phyloP scores from a whole-genome alignment of 2,329 filamentous ascomycete species.

The Ophiobolus disseminans region DNA sequence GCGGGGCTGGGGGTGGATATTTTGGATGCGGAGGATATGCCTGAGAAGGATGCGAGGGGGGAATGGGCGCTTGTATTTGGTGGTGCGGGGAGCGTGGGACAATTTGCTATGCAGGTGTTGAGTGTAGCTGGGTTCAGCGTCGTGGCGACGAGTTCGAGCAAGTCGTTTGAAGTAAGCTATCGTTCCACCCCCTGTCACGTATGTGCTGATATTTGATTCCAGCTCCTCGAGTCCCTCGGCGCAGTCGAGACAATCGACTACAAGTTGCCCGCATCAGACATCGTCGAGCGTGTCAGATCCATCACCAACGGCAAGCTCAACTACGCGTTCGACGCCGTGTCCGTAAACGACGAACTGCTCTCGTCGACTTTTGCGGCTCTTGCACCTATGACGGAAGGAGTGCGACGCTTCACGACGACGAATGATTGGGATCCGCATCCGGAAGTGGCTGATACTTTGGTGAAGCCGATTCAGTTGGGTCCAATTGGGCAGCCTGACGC shows the following conservation, averaged over 20 bases:
- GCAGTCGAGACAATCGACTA: conserved; percentile 41
- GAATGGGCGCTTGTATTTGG: conserved; percentile 47
- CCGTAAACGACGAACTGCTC: conserved; percentile 35
- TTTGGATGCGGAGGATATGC: conserved; percentile 19
- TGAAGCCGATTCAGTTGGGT: conserved; percentile 16
- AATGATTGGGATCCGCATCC: conserved; percentile 22
- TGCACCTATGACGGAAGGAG: conserved; percentile 28
- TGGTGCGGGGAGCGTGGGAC: conserved; percentile 43
- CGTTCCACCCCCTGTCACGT: not conserved
- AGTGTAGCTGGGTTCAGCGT: conserved; percentile 41
- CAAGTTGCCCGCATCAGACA: conserved; percentile 32
- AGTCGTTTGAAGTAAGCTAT: conserved; percentile 28
- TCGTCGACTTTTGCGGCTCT: conserved; percentile 24
- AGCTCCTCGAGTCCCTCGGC: conserved; percentile 38
- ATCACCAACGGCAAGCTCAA: conserved; percentile 35
- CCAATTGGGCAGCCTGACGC: conserved; percentile 26
- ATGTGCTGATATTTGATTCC: not conserved
- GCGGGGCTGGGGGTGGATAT: conserved; percentile 15
- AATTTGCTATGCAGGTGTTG: conserved; percentile 41
- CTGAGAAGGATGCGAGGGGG: conserved; percentile 11
- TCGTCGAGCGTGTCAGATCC: conserved; percentile 31
- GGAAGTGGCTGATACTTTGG: not conserved
- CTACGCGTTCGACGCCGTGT: conserved; percentile 42
- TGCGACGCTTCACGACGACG: conserved; percentile 20
- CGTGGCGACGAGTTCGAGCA: conserved; percentile 39